phyloP scores from a whole-genome alignment of 1,139 yeast species.

The Sugiyamaella novakii region DNA sequence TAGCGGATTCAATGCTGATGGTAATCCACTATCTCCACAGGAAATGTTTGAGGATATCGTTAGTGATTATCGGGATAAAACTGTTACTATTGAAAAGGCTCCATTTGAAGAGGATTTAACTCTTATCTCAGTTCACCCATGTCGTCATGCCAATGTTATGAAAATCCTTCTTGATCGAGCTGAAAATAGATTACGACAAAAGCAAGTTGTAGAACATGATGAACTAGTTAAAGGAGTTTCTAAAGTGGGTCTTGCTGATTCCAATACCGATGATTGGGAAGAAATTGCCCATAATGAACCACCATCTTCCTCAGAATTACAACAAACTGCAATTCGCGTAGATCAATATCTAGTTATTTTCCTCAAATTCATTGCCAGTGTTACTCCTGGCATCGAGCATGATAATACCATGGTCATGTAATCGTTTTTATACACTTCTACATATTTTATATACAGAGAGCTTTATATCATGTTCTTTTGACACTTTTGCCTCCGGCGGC shows the following conservation, averaged over 20 bases:
- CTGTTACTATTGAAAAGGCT: slow-evolving; percentile 92
- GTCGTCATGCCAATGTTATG: slow-evolving; percentile 95
- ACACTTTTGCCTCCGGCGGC: slow-evolving; percentile 5
- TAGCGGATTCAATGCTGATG: slow-evolving; percentile 82
- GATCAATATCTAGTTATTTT: slow-evolving; percentile 90
- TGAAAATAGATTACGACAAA: slow-evolving; percentile 40
- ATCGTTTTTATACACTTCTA: slow-evolving; percentile 47
- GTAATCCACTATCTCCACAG: slow-evolving; percentile 81
- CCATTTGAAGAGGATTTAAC: slow-evolving; percentile 82
- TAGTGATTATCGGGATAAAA: slow-evolving; percentile 88
- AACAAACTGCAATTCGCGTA: slow-evolving; percentile 63
- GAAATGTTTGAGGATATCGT: slow-evolving; percentile 95
- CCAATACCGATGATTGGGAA: slow-evolving; percentile 44
- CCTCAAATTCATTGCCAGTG: slow-evolving; percentile 91
- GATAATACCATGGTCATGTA: slow-evolving; percentile 76
- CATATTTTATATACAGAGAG: neutral
- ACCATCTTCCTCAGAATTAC: slow-evolving; percentile 35
- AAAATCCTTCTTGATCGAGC: slow-evolving; percentile 75
- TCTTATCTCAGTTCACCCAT: slow-evolving; percentile 92
- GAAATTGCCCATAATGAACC: slow-evolving; percentile 34
- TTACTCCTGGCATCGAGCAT: slow-evolving; percentile 95
- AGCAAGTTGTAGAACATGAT: slow-evolving; percentile 46
- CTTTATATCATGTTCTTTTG: neutral
- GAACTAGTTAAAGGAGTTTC: slow-evolving; percentile 45
- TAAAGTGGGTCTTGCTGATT: slow-evolving; percentile 49